Conservation (phyloP, 108 stramenopile genomes). For the Thalassiosira profunda region DNA sequence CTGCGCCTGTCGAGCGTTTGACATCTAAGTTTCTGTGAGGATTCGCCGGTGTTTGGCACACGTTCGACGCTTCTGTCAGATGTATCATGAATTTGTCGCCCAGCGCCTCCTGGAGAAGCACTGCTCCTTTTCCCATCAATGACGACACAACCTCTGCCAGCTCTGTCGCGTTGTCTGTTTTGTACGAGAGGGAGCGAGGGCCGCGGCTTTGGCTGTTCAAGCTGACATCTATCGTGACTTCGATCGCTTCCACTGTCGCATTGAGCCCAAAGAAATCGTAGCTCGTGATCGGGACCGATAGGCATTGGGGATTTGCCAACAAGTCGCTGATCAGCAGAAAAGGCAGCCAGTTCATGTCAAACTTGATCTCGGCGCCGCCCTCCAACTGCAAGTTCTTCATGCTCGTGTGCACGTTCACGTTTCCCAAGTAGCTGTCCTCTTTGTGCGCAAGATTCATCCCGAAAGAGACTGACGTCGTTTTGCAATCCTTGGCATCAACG, state of each 20-base stretch:
- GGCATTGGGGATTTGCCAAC: slow-evolving; percentile 36
- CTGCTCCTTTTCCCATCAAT: slow-evolving; percentile 22
- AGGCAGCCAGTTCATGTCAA: slow-evolving; percentile 48
- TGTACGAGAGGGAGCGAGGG: slow-evolving; percentile 17
- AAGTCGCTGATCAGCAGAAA: slow-evolving; percentile 28
- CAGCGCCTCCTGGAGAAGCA: slow-evolving; percentile 9
- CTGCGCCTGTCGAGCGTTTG: slow-evolving; percentile 15
- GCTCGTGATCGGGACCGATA: slow-evolving; percentile 23
- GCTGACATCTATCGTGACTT: slow-evolving; percentile 22
- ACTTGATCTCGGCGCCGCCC: slow-evolving; percentile 43
- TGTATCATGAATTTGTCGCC: slow-evolving; percentile 3
- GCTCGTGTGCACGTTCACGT: slow-evolving; percentile 15
- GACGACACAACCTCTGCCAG: slow-evolving; percentile 24
- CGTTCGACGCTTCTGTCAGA: slow-evolving; percentile 6
- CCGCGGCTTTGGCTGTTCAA: too few species aligned
- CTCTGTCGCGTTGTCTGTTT: slow-evolving; percentile 19
- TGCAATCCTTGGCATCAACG: neutral
- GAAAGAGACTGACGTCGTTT: slow-evolving; percentile 25
- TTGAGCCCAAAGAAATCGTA: slow-evolving; percentile 45
- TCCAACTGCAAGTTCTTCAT: slow-evolving; percentile 19
- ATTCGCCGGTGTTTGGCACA: slow-evolving; percentile 35
- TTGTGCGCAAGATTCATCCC: slow-evolving; percentile 31
- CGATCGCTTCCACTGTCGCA: slow-evolving; percentile 57
- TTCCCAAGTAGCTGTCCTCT: slow-evolving; percentile 16
- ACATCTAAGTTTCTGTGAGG: slow-evolving; percentile 17